Percentiles rank a stretch among this genome's conserved stretches.
Evolutionary conservation across 257 asterid species (phyloP).

Genomic region (Knoxia roxburghii): DNA sequence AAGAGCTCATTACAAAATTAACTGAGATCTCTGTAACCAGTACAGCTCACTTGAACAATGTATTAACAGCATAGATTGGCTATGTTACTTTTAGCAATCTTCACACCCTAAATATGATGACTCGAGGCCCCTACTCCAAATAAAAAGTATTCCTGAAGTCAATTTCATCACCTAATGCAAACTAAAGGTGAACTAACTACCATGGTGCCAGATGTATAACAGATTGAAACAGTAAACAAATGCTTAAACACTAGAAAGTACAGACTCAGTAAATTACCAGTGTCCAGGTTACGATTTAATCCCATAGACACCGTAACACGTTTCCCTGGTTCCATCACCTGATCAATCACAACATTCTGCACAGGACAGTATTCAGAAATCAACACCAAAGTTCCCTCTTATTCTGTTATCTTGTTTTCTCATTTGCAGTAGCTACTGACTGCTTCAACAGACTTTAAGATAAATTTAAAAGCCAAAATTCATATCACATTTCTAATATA

Average conservation of each 20-base stretch:
- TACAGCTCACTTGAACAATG: neutral
- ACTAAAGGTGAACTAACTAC: neutral
- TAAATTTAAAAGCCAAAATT: neutral
- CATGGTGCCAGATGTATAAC: neutral
- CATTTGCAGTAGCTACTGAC: neutral
- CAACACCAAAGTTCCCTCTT: neutral
- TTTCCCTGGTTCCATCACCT: constrained; percentile 70
- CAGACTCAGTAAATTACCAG: constrained; percentile 41
- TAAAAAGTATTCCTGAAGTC: neutral
- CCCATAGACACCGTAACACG: constrained; percentile 97
- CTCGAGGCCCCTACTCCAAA: neutral
- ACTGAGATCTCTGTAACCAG: neutral
- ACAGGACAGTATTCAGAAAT: constrained; percentile 17
- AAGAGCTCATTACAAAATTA: neutral
- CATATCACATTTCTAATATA: neutral
- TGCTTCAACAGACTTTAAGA: neutral
- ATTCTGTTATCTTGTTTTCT: neutral
- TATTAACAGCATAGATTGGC: neutral
- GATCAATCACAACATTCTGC: constrained; percentile 68
- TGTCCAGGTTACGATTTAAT: constrained; percentile 53
- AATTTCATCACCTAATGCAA: neutral
- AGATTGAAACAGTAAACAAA: neutral
- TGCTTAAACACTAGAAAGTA: neutral
- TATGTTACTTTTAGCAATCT: neutral
- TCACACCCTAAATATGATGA: constrained; percentile 1